Percentiles rank a stretch among this genome's conserved stretches.
These are phyloP conservation scores for Metarhizium guizhouense DNA, from an alignment of 2,329 filamentous ascomycete genomes.

Conservation along the genomic window DNA sequence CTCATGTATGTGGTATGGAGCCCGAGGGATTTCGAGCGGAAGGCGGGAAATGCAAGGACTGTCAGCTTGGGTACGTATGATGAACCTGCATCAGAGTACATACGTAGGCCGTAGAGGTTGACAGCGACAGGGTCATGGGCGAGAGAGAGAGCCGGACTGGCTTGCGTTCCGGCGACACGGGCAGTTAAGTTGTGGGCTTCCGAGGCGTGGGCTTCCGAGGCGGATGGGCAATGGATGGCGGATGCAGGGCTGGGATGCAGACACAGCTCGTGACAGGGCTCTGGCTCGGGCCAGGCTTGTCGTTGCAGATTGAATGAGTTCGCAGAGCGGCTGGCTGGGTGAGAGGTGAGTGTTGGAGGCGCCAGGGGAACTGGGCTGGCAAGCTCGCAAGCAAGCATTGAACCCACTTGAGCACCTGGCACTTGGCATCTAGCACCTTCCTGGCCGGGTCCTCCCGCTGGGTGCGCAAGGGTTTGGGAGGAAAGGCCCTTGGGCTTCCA, in stretches of 20 bases:
- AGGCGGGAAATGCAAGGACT: conserved; percentile 2
- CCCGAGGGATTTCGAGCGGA: not conserved
- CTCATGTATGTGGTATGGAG: conserved; percentile 1
- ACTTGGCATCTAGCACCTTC: not conserved
- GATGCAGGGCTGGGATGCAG: not conserved
- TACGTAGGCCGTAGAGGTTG: not conserved
- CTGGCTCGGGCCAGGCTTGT: not conserved
- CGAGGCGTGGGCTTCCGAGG: too few relatives aligned
- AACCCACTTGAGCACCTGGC: not conserved
- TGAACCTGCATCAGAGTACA: not conserved
- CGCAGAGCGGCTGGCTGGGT: not conserved
- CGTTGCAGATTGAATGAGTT: not conserved
- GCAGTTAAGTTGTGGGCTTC: not conserved
- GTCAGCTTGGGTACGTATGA: conserved; percentile 2
- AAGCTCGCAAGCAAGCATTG: not conserved
- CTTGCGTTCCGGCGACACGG: not conserved
- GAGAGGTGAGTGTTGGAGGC: too few relatives aligned
- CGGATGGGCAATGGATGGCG: not conserved
- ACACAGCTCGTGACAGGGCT: not conserved
- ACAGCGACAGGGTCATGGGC: not conserved
- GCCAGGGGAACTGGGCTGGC: not conserved
- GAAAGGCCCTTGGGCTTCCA: not conserved
- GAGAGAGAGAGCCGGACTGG: not conserved
- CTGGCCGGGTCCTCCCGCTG: conserved; percentile 8
- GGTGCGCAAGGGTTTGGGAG: not conserved